Percentiles rank a stretch among this genome's conserved stretches.
Conservation (phyloP, 495 filamentous ascomycete genomes). For the Hypoxylon cercidicola region DNA sequence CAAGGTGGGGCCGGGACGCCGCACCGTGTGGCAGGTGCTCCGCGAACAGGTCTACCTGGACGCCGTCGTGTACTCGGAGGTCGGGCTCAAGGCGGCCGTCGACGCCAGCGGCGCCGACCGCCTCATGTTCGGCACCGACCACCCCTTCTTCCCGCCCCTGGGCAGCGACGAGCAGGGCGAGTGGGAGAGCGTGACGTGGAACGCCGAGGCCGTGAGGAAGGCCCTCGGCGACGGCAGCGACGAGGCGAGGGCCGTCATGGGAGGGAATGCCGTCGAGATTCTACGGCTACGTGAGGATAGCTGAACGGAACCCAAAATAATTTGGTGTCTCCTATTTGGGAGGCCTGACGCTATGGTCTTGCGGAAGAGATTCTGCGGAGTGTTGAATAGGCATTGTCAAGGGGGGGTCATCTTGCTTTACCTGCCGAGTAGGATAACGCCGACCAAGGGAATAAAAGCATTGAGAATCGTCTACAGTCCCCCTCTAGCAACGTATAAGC, state of each 20-base stretch:
- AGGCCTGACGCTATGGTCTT: no score
- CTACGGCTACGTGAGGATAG: slow-evolving; percentile 63
- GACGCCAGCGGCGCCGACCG: slow-evolving; percentile 70
- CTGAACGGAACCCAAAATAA: neutral
- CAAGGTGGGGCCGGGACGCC: slow-evolving; percentile 54
- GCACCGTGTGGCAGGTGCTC: slow-evolving; percentile 83
- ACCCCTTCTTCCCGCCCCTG: slow-evolving; percentile 94
- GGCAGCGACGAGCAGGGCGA: slow-evolving; percentile 65
- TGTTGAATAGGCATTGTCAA: no score
- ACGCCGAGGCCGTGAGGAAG: slow-evolving; percentile 74
- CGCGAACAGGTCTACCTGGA: slow-evolving; percentile 90
- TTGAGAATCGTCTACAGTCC: no score
- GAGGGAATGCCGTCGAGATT: slow-evolving; percentile 74
- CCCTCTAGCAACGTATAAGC: no score
- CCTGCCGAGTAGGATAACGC: no score
- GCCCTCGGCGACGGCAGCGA: slow-evolving; percentile 65
- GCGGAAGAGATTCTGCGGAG: no score
- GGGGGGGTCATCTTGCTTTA: no score
- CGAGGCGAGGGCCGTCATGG: slow-evolving; percentile 65
- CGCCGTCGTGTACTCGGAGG: slow-evolving; percentile 82
- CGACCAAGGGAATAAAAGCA: no score
- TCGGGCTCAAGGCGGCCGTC: slow-evolving; percentile 79
- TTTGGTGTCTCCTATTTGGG: no score
- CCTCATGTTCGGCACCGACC: slow-evolving; percentile 88
- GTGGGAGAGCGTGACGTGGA: slow-evolving; percentile 87